Conservation (phyloP, 148 eudicot species). For the Rhododendron ovatum region DNA sequence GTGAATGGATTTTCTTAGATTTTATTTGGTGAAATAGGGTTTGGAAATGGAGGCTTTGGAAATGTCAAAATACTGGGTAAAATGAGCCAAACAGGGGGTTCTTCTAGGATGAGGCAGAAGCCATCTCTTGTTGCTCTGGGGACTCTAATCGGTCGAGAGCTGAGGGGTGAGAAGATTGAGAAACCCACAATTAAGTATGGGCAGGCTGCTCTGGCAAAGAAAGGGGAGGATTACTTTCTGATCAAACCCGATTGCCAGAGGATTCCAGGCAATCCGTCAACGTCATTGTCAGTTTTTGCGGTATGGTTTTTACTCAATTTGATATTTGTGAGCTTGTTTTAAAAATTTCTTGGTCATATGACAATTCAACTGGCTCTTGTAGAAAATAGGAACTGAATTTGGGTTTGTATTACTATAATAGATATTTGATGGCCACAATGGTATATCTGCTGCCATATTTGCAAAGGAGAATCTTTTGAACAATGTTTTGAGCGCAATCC, state of each 20-base stretch:
- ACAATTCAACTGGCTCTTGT: not conserved
- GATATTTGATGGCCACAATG: constrained; percentile 99
- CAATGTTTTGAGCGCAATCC: constrained; percentile 84
- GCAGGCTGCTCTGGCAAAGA: constrained; percentile 91
- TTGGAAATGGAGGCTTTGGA: constrained; percentile 24
- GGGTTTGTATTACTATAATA: constrained; percentile 19
- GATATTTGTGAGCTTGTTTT: constrained; percentile 1
- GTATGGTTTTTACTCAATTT: constrained; percentile 32
- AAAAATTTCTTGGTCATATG: constrained; percentile 3
- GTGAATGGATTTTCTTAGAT: not conserved
- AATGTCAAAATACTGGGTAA: constrained; percentile 38
- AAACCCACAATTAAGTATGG: constrained; percentile 78
- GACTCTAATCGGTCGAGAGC: constrained; percentile 81
- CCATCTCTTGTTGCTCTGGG: constrained; percentile 74
- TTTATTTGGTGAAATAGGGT: constrained; percentile 26
- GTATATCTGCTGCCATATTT: constrained; percentile 92
- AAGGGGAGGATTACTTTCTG: constrained; percentile 93
- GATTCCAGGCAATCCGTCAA: constrained; percentile 68
- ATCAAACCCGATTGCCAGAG: constrained; percentile 75
- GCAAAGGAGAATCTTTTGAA: constrained; percentile 75
- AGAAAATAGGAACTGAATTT: constrained; percentile 11
- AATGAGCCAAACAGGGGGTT: constrained; percentile 66
- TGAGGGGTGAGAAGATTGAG: constrained; percentile 72
- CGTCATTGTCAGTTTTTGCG: constrained; percentile 83
- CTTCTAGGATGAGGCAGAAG: constrained; percentile 45